Base-by-base conservation (phyloP, 1,139 yeast species). In the Chernovozyma aurita region DNA sequence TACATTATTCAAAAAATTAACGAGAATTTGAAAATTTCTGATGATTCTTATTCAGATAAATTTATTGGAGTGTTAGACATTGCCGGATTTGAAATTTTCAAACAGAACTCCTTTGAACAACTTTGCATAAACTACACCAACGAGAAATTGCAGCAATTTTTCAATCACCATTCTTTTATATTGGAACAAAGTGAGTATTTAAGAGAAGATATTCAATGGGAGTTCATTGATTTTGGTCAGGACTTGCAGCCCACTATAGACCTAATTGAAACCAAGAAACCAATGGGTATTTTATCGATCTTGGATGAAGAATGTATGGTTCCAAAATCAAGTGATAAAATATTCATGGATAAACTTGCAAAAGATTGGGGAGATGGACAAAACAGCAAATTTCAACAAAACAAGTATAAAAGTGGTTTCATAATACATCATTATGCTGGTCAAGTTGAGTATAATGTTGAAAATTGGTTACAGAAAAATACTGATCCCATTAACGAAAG, bases 121-220 rank as follows among this genome's bases (percentile, higher is more conserved):
- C 72, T 94, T 31, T 92, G 98, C 61, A 94, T 94, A 55, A 94
- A 94, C 53, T 92, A 86, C 57, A 92, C 98, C 34, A 94, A 94
- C 59, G 99, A 94, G 60, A 88, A 86, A 54, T 69, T 94, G 32
- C 98, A 94, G 59, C 98, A 94, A 57, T 92, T 88, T 53, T 94
- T 94, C 73, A 94, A 94, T 55, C 98, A 94, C 57, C 97, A 92
- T 59, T 90, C 95, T 77, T 94, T 94, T 64, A 95, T 90, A 12
- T 70, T 94, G 30, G 99, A 94, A 58, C 99, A 94, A 61, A 90
- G 90, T 53, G 98, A 94, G 60, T 94, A 94, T 52, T 65, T 90
- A 42, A 76, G 88, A 39, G 98, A 94, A 61, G 86, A 88, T 46
- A 92, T 94, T 40, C 90, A 86, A 46, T 94, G 99, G 99, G 84